These are phyloP conservation scores for Parietaria judaica DNA, from an alignment of 306 rosid species.

Conservation along the genomic window DNA sequence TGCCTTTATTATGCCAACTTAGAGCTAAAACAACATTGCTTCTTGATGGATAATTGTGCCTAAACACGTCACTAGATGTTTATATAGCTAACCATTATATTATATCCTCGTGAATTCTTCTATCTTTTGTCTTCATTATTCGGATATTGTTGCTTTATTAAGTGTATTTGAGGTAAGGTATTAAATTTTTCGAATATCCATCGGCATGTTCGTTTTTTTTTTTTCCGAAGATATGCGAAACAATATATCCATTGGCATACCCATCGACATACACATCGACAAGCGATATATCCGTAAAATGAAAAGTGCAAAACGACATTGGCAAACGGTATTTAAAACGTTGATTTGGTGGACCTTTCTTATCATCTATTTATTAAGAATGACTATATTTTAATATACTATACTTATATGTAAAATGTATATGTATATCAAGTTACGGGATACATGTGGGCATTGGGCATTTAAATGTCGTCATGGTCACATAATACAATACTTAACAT, in stretches of 20 bases:
- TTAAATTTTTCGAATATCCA: too few species aligned
- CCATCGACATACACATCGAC: too few species aligned
- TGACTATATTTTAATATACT: neutral
- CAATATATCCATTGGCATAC: too few species aligned
- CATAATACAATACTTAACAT: neutral
- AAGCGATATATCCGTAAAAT: too few species aligned
- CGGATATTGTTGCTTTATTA: neutral
- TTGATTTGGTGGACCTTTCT: too few species aligned
- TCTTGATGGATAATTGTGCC: neutral
- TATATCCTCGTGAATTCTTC: neutral
- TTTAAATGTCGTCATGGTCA: neutral
- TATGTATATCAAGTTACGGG: neutral
- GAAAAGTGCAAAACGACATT: too few species aligned
- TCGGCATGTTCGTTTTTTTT: too few species aligned
- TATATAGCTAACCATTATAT: neutral
- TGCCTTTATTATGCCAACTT: neutral
- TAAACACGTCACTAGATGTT: neutral
- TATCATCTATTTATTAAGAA: neutral
- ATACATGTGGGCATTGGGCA: neutral
- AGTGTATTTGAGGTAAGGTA: neutral
- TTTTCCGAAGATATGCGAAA: too few species aligned
- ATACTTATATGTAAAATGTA: neutral
- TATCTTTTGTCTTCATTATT: neutral
- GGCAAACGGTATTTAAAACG: too few species aligned
- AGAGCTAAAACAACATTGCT: neutral